Conservation (phyloP, 2,329 filamentous ascomycete species). For the Mycosphaerella sp. region DNA sequence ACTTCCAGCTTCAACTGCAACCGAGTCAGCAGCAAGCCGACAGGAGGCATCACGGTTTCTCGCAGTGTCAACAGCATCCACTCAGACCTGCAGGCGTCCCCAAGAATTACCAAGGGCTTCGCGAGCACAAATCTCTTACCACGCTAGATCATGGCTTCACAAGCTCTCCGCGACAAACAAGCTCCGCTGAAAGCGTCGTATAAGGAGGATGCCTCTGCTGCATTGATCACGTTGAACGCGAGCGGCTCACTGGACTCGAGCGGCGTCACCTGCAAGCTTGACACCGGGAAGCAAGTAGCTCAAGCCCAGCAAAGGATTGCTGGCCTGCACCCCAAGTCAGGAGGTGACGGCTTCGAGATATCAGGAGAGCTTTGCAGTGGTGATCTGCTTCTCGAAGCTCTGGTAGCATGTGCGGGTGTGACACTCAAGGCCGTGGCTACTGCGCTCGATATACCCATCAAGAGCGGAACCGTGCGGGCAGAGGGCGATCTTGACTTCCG, state of each 20-base stretch:
- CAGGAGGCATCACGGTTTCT: too few relatives aligned
- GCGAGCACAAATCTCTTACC: neutral
- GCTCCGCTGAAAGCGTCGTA: conserved; percentile 45
- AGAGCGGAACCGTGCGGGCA: conserved; percentile 38
- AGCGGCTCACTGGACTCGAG: conserved; percentile 41
- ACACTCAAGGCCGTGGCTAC: conserved; percentile 48
- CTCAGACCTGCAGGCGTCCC: too few relatives aligned
- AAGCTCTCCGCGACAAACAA: conserved; percentile 42
- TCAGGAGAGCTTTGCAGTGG: conserved; percentile 46
- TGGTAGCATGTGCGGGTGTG: conserved; percentile 47
- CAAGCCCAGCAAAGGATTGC: conserved; percentile 40
- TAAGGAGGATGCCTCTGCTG: conserved; percentile 39
- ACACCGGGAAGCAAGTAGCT: conserved; percentile 37
- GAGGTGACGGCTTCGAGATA: conserved; percentile 39
- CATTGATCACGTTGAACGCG: conserved; percentile 43
- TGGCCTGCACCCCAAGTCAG: conserved; percentile 44
- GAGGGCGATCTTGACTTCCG: conserved; percentile 47
- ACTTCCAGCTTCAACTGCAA: too few relatives aligned
- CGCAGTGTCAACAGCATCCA: too few relatives aligned
- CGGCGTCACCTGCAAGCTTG: conserved; percentile 45
- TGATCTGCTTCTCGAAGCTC: conserved; percentile 46
- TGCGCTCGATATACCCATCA: conserved; percentile 41
- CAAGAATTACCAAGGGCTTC: neutral
- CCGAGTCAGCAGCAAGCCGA: too few relatives aligned
- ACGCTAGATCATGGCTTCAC: conserved; percentile 18